Conservation (phyloP, 2,329 filamentous ascomycete species). For the Phaeoacremonium minimum region DNA sequence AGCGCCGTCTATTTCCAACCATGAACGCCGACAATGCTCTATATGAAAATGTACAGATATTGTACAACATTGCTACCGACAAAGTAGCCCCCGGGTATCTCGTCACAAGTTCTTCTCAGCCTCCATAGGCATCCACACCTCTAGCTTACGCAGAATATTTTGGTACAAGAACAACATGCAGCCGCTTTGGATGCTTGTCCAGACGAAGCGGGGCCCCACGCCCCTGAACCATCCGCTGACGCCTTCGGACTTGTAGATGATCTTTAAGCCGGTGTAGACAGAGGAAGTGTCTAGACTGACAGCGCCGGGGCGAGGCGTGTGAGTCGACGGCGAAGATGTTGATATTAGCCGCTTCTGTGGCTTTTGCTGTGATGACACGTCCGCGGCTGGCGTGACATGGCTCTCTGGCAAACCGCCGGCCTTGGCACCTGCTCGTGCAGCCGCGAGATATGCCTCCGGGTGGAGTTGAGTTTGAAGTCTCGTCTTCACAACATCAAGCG, state of each 20-base stretch:
- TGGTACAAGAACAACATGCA: constrained; percentile 98
- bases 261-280: constrained; percentile 73
- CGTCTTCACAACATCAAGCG: constrained; percentile 96
- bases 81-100: no score
- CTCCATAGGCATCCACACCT: constrained; percentile 36
- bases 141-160: constrained; percentile 74
- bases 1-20: no score
- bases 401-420: constrained; percentile 5
- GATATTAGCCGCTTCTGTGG: constrained; percentile 72
- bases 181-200: constrained; percentile 95
- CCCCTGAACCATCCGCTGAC: constrained; percentile 89
- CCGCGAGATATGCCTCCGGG: constrained; percentile 20
- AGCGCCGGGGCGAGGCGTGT: constrained; percentile 73
- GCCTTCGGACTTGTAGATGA: constrained; percentile 90
- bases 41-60: no score
- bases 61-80: no score
- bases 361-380: constrained; percentile 25
- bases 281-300: constrained; percentile 84
- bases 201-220: constrained; percentile 86
- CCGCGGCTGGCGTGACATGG: constrained; percentile 15
- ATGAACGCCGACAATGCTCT: no score
- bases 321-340: constrained; percentile 83
- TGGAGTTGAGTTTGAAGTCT: constrained; percentile 87
- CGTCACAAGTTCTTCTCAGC: no score
- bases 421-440: constrained; percentile 14